These are phyloP conservation scores for Sporothrix schenckii DNA, from an alignment of 2,329 filamentous ascomycete genomes.

Conservation along the genomic window DNA sequence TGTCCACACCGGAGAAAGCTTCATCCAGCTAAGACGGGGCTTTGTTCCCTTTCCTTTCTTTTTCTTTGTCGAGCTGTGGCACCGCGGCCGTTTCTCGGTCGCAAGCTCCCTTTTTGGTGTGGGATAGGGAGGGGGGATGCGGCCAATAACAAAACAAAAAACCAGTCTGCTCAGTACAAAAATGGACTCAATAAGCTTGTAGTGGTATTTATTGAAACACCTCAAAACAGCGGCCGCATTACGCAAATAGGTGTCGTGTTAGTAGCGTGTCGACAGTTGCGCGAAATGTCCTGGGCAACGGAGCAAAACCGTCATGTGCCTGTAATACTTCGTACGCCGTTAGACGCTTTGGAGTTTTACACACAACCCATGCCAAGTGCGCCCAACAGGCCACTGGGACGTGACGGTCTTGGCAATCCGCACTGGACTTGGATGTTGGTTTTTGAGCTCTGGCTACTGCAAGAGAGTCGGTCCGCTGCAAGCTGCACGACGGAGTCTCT, in stretches of 20 bases:
- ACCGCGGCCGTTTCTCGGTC: conserved; percentile 26
- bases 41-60: neutral
- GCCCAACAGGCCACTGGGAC: neutral
- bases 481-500: too few species aligned
- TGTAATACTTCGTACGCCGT: neutral
- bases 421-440: neutral
- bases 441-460: neutral
- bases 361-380: conserved; percentile 11
- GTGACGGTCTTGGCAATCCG: neutral
- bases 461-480: too few species aligned
- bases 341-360: neutral
- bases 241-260: too few species aligned
- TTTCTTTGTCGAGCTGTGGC: conserved; percentile 1
- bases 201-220: neutral
- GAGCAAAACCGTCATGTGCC: neutral
- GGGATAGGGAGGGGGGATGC: neutral
- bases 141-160: neutral
- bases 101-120: neutral
- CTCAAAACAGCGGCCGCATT: too few species aligned
- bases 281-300: too few species aligned
- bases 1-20: neutral
- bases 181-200: neutral
- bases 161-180: too few species aligned
- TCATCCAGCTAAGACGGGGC: neutral
- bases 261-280: neutral